Conservation (phyloP, 495 filamentous ascomycete genomes). For the Astrothelium subdiscretum region DNA sequence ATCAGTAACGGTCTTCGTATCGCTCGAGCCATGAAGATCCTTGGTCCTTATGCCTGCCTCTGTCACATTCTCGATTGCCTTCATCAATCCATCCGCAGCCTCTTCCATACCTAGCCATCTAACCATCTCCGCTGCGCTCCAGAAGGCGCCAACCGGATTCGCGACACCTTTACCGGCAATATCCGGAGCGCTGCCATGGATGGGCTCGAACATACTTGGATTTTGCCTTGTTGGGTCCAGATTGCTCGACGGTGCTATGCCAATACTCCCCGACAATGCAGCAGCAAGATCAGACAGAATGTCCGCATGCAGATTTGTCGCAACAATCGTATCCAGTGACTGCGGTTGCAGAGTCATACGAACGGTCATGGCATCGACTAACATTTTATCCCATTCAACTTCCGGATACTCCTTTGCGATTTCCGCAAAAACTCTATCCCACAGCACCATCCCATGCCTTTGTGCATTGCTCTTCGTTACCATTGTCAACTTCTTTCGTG, state of each 20-base stretch:
- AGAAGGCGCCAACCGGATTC: conserved; percentile 61
- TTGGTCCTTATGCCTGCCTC: conserved; percentile 46
- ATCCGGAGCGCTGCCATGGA: conserved; percentile 58
- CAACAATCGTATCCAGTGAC: conserved; percentile 31
- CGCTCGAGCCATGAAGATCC: conserved; percentile 46
- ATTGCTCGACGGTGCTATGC: conserved; percentile 45
- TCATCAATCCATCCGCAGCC: conserved; percentile 44
- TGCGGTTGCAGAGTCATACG: conserved; percentile 30
- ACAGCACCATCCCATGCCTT: conserved; percentile 32
- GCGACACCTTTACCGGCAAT: conserved; percentile 62
- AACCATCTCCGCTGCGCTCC: conserved; percentile 59
- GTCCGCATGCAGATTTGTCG: conserved; percentile 33
- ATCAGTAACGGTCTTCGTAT: conserved; percentile 48
- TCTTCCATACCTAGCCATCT: conserved; percentile 48
- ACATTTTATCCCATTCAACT: conserved; percentile 30
- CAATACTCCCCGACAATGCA: conserved; percentile 28
- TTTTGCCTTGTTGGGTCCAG: conserved; percentile 49
- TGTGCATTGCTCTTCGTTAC: conserved; percentile 34
- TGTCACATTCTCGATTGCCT: conserved; percentile 48
- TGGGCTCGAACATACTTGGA: conserved; percentile 58
- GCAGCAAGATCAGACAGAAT: conserved; percentile 39
- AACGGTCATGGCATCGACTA: conserved; percentile 34
- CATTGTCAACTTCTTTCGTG: conserved; percentile 31
- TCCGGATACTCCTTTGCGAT: conserved; percentile 28
- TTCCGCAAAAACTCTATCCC: conserved; percentile 29